Conservation (phyloP, 1,139 yeast species). For the Debaryomyces robertsiae region DNA sequence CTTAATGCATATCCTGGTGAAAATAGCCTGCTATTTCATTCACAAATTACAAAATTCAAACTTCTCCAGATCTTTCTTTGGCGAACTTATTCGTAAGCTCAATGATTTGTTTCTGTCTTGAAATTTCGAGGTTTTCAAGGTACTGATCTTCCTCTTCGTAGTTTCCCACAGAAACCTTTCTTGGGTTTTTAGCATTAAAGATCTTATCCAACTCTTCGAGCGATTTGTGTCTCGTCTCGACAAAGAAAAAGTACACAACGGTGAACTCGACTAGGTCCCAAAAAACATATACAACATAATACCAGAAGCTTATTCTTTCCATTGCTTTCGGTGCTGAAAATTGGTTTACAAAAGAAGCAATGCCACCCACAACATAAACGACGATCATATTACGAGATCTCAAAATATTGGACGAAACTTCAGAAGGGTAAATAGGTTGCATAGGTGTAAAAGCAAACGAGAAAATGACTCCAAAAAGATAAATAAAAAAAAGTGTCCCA, state of each 20-base stretch:
- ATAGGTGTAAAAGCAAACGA: conserved; percentile 24
- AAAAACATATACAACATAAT: conserved; percentile 22
- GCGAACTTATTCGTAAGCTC: conserved; percentile 6
- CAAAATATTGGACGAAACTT: conserved; percentile 20
- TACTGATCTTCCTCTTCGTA: conserved; percentile 9
- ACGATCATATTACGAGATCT: conserved; percentile 22
- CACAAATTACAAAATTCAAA: background rate
- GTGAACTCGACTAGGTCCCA: conserved; percentile 22
- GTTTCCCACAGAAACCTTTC: conserved; percentile 13
- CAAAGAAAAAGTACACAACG: conserved; percentile 29
- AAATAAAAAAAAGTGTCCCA: conserved; percentile 21
- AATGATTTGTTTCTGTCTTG: conserved; percentile 5
- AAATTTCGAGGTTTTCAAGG: conserved; percentile 2
- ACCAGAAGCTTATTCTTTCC: conserved; percentile 24
- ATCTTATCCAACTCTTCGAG: conserved; percentile 31
- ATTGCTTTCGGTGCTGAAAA: conserved; percentile 26
- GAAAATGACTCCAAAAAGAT: conserved; percentile 23
- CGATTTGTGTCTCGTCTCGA: conserved; percentile 30
- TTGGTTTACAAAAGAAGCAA: conserved; percentile 22
- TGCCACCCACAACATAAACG: conserved; percentile 18
- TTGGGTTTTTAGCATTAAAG: conserved; percentile 17
- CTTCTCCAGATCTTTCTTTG: background rate
- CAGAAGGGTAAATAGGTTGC: conserved; percentile 25
- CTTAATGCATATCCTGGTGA: no score
- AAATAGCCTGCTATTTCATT: conserved; percentile 2